Percentiles rank a stretch among this genome's conserved stretches.
phyloP scores from a whole-genome alignment of 768 basidiomycete species.

The Leccinum sublutescens region DNA sequence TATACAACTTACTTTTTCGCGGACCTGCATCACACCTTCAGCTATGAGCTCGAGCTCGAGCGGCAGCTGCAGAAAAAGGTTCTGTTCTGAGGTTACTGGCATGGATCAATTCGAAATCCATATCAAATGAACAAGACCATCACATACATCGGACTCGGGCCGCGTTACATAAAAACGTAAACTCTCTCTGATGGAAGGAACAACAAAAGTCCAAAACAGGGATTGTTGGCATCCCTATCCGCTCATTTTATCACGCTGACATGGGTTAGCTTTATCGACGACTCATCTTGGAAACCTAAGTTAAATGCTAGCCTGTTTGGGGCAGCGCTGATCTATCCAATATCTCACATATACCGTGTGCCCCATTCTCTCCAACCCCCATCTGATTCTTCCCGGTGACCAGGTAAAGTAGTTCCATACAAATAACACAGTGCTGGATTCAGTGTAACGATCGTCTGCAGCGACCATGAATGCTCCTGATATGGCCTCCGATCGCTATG shows the following conservation, averaged over 20 bases:
- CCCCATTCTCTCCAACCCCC: neutral
- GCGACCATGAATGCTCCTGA: constrained; percentile 13
- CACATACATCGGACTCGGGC: too few species aligned
- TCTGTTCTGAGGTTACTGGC: too few species aligned
- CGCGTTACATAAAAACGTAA: neutral
- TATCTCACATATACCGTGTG: constrained; percentile 20
- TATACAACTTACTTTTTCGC: too few species aligned
- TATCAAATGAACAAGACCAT: too few species aligned
- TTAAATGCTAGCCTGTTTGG: neutral
- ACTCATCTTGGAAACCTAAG: neutral
- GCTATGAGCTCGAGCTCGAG: neutral
- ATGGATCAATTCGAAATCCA: too few species aligned
- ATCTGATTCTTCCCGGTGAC: neutral
- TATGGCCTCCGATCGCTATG: constrained; percentile 22
- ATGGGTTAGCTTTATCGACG: neutral
- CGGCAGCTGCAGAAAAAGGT: too few species aligned
- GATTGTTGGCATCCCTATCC: neutral
- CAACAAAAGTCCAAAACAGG: neutral
- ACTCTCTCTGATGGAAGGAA: neutral
- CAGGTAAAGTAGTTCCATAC: constrained; percentile 1
- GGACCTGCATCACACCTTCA: neutral
- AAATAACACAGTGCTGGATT: neutral
- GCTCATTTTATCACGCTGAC: neutral
- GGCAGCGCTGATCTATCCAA: neutral
- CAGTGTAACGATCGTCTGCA: constrained; percentile 7